These are phyloP conservation scores for Penicillium sp. DNA, from an alignment of 2,329 filamentous ascomycete species.

Conservation along the genomic window DNA sequence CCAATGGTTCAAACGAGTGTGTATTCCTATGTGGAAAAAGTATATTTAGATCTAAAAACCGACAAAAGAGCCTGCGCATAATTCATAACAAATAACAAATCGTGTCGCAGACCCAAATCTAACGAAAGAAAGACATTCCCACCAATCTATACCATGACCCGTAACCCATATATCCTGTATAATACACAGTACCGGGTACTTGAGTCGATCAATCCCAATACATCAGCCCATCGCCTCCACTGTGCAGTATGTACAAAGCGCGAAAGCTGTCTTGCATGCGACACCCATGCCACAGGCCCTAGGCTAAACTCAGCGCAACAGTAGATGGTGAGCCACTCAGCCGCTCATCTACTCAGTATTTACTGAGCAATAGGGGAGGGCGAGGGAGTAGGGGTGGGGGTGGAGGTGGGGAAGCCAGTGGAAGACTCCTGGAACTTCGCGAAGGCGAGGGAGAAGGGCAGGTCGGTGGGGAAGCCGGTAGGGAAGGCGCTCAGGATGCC, in stretches of 20 bases:
- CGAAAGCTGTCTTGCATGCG: background rate
- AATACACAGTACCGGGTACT: conserved; percentile 3
- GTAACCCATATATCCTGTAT: background rate
- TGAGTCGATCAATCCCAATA: conserved; percentile 4
- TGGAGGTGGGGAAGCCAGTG: conserved; percentile 4
- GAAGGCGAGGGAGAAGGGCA: background rate
- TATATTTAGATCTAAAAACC: background rate
- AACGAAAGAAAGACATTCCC: background rate
- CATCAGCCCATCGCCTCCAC: background rate
- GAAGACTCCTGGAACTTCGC: background rate
- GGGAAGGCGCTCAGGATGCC: background rate
- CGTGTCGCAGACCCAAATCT: background rate
- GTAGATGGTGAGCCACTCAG: background rate
- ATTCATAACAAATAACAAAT: background rate
- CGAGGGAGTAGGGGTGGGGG: background rate
- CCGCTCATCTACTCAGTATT: background rate
- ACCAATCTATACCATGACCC: background rate
- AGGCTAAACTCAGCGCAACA: background rate
- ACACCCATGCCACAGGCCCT: background rate
- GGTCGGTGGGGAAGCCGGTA: background rate
- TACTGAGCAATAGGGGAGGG: background rate
- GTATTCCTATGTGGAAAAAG: background rate
- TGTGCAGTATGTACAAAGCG: background rate
- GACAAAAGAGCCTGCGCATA: conserved; percentile 1
- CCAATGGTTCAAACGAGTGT: background rate